Conservation (phyloP, 257 asterid species). For the Capsicum baccatum region DNA sequence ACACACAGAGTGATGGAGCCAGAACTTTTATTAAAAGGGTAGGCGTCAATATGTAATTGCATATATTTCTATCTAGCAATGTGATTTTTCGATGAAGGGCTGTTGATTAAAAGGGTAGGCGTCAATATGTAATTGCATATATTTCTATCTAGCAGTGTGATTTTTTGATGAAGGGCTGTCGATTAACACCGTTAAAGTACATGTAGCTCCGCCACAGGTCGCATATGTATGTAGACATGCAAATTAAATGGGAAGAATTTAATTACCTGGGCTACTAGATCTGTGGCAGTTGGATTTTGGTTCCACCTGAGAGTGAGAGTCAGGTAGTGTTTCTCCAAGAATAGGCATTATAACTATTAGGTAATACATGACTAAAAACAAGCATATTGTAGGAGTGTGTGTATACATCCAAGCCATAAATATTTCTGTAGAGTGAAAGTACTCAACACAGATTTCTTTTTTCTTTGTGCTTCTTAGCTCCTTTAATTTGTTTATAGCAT, state of each 20-base stretch:
- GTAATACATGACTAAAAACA: neutral
- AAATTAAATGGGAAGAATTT: neutral
- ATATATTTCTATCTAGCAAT: too few relatives aligned
- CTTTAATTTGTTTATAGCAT: neutral
- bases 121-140: too few relatives aligned
- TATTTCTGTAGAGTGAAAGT: neutral
- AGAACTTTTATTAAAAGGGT: too few relatives aligned
- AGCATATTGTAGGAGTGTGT: neutral
- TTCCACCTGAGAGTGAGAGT: neutral
- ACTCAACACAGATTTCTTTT: neutral
- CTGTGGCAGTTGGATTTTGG: conserved; percentile 14
- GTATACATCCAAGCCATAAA: conserved; percentile 13
- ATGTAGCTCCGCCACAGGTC: too few relatives aligned
- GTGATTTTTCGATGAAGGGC: too few relatives aligned
- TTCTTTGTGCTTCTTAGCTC: neutral
- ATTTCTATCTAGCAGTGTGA: too few relatives aligned
- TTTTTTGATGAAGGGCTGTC: too few relatives aligned
- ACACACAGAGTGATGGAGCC: too few relatives aligned
- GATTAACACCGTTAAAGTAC: too few relatives aligned
- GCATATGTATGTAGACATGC: too few relatives aligned
- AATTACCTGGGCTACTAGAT: conserved; percentile 3
- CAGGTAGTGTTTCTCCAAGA: neutral
- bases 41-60: too few relatives aligned
- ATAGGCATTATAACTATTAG: neutral
- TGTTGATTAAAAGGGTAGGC: too few relatives aligned